Base-by-base conservation (phyloP, 495 filamentous ascomycete genomes). In the Schizothecium vesticola region DNA sequence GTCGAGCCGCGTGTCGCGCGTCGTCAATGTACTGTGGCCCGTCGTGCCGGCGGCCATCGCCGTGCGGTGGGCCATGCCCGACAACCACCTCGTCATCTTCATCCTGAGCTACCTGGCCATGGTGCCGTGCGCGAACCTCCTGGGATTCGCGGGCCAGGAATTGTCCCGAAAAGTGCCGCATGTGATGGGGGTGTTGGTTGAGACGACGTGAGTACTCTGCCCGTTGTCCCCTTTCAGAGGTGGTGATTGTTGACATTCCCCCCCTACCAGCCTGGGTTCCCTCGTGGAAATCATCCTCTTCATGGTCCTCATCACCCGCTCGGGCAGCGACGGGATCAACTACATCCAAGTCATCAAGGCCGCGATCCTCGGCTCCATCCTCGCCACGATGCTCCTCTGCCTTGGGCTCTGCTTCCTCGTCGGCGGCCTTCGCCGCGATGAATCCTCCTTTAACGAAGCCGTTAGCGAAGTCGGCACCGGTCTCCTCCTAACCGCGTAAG, bases 111-210 rank as follows among this genome's bases (percentile, higher is more conserved):
- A 84, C 57, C 78, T 86, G 56, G 82, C 84, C 64, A 97, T 98
- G 89, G 85, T 97, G 5, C 94, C 93, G 3, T 88, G 89, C 31
- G 94, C 93, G 59, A 97, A 97, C 71, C 77, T 97, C 61, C 84
- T 97, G 28, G 92, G 92, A 0, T 97, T 97, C 74, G 90, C 91
- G 7, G 91, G 91, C 7, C 88, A 91, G 71, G 91, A 96, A 75
- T 77, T 96, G 68, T 89, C 91, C 1, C 84, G 90, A 69, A 95
- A 95, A 76, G 74, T 96, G 29, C 89, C 90, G 21, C 90, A 90
- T 73, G 91, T 94, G 23, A 70, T 90, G 28, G 92, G 92, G 66
- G 85, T 97, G 21, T 77, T 97, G 61, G 70, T 91, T 11, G 92
- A 96, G 75, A 93, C 88, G 0, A 90, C 90, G 23, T 78, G 59